Base-by-base conservation (phyloP, 768 basidiomycete species). In the Tylopilus plumbeoviolaceoides region DNA sequence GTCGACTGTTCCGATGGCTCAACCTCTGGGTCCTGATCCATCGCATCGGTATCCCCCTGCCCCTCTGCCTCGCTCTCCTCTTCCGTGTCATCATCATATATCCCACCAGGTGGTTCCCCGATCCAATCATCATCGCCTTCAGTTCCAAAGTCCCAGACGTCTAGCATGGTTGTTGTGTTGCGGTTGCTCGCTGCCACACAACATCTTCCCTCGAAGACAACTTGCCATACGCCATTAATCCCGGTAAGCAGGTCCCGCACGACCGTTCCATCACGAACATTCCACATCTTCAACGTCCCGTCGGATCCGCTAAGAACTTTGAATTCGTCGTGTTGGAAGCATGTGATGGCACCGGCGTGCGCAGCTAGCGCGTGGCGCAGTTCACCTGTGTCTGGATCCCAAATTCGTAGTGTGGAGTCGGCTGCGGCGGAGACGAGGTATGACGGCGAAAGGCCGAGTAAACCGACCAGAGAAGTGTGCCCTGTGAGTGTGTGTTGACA, bases 211-310 rank as follows among this genome's bases (percentile, higher is more conserved):
- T 95, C 90, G 68, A 95, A 97, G 28, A 92, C 85, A 41, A 98
- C 92, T 71, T 98, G 95, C 95, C 95, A 99, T 21, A 99, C 97
- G 12, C 92, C 94, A 17, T 85, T 89, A 57, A 98, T 91, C 10
- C 91, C 89, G 1, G 89, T 91, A 58, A 98, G 74, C 57, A 99
- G 75, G 66, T 98, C 97, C 31, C 92, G 79, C 12, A 92, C 85
- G 36, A 91, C 85, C 1, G 80, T 78, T 20, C 95, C 97, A 50
- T 94, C 90, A 35, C 85, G 75, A 55, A 95, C 79, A 67, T 98
- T 90, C 97, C 97, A 99, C 85, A 98, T 90, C 78, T 98, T 98
- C 61, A 99, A 77, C 53, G 90, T 92, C 15, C 97, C 97, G 60
- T 98, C 97, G 14, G 89, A 91, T 12, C 95, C 95, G 63, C 89